Base-by-base conservation (phyloP, 2,329 filamentous ascomycete genomes). In the Uncinocarpus reesii region DNA sequence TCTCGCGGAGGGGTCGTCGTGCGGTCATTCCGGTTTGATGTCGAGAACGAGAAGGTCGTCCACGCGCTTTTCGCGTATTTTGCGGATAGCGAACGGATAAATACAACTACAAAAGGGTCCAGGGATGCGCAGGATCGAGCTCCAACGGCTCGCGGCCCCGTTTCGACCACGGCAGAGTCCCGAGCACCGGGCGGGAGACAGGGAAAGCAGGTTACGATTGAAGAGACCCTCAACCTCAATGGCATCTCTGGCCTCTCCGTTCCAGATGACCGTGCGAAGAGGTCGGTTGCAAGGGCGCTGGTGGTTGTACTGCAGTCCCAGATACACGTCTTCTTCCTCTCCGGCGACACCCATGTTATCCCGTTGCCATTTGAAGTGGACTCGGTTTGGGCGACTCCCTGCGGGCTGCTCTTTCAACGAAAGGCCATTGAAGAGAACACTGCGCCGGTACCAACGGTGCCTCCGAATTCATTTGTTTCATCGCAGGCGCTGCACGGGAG, bases 351-450 rank as follows among this genome's bases (percentile, higher is more conserved):
- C 61, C 86, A 98, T 74, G 79, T 95, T 50, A 76, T 96, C 41
- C 87, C 95, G 63, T 79, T 98, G 60, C 90, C 90, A 1, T 98
- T 98, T 61, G 89, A 96, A 67, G 84, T 95, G 35, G 87, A 95
- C 61, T 80, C 80, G 46, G 88, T 86, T 24, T 86, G 89, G 63
- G 80, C 90, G 29, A 85, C 86, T 10, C 84, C 88, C 4, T 75
- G 80, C 26, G 92, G 92, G 21, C 75, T 96, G 42, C 76, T 98
- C 16, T 79, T 98, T 49, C 90, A 96, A 65, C 77, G 89, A 52
- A 94, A 84, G 61, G 72, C 81, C 35, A 74, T 55, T 7, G 61
- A 64, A 18, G 56, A 62, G n/a, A 47, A 48, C 40, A 50, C 26
- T 40, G 57, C 36, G 31, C 31, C 50, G 4, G 52, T 60, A 4